Base-by-base conservation (phyloP, 2,329 filamentous ascomycete species). In the Metarhizium robertsii region DNA sequence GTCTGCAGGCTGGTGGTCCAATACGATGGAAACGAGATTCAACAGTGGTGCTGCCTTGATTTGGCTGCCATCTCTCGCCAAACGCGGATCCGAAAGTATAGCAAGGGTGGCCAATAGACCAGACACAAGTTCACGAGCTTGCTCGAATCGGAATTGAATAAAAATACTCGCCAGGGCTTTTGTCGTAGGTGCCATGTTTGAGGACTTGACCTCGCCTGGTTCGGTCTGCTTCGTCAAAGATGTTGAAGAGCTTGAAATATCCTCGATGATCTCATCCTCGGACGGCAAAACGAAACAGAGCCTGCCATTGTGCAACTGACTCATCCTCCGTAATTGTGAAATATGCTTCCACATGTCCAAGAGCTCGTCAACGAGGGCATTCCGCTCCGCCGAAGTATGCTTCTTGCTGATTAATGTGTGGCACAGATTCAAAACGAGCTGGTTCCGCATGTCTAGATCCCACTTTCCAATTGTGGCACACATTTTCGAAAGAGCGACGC, bases 321-420 rank as follows among this genome's bases (percentile, higher is more conserved):
- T 64, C 5, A 52, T 57, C 11, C 71, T 64, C 46, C 61, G 65
- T 43, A 73, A 59, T 52, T 69, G 67, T 1, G 71, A 70, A 14
- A 72, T 56, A 55, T 71, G 68, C 60, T 67, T 66, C 71, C 71
- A 73, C 53, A 73, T 55, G 13, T 63, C 62, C 34, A 71, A 43
- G 4, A 73, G 61, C 57, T 72, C 68, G 0, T 62, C 53, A 45
- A 67, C 50, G 18, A 69, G 25, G 47, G 36, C 52, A 1, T 51
- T 56, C 29, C 65, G 62, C 6, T 59, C 45, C 2, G 48, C 32
- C 6, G 54, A 54, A 3, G 56, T 36, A 32, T 62, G 56, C 43
- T 61, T 59, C 4, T 45, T n/a, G n/a, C 55, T 53, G n/a, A 59
- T 38, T 47, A 66, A 50, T 8, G 38, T 55, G 32, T 61, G 61